phyloP scores from a whole-genome alignment of 257 asterid genomes.

The Solanum neorickii region DNA sequence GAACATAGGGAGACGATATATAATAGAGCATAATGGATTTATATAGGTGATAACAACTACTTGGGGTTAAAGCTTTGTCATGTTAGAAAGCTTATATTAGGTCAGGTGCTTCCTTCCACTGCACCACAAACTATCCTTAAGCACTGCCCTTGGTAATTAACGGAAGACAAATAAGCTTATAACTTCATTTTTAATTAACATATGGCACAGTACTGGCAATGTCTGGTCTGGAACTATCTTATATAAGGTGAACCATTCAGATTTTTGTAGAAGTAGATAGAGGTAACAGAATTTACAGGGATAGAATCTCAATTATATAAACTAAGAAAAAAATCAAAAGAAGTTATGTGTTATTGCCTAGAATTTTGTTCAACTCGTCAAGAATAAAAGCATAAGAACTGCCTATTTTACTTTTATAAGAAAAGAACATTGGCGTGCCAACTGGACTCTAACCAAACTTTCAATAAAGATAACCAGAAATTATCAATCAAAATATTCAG shows the following conservation, averaged over 20 bases:
- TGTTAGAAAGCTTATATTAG: not conserved
- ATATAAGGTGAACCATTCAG: not conserved
- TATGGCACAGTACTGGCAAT: not conserved
- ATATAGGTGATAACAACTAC: not conserved
- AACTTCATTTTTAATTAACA: not conserved
- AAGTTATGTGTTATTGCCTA: not conserved
- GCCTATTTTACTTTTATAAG: not conserved
- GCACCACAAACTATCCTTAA: not conserved
- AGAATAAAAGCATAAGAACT: not conserved
- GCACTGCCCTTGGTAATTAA: not conserved
- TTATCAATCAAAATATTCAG: not conserved
- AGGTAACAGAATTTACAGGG: not conserved
- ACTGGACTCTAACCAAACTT: not conserved
- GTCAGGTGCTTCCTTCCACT: not conserved
- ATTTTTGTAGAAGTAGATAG: not conserved
- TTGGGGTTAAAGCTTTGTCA: not conserved
- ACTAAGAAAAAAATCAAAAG: not conserved
- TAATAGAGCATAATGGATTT: not conserved
- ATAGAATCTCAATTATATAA: not conserved
- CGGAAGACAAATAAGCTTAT: not conserved
- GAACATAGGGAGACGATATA: not conserved
- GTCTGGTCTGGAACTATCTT: not conserved
- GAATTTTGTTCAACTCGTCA: not conserved
- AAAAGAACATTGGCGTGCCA: not conserved
- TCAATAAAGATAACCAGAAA: not conserved